Conservation (phyloP, 2,329 filamentous ascomycete species). For the Microascus cirrosus region DNA sequence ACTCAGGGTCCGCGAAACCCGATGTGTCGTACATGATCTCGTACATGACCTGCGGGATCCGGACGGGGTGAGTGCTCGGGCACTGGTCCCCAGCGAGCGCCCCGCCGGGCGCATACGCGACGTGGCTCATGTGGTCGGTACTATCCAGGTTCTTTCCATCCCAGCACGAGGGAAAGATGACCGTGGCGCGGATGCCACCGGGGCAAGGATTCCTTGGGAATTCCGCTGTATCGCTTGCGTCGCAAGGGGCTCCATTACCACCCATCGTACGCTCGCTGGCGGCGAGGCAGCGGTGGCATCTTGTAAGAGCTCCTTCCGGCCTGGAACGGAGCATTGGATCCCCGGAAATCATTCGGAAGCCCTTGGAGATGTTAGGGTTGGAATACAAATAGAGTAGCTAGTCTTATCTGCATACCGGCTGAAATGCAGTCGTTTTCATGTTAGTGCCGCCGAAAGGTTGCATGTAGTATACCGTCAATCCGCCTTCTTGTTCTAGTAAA, state of each 20-base stretch:
- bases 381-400: not conserved
- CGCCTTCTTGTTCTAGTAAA: slow-evolving; percentile 8
- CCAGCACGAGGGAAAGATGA: slow-evolving; percentile 19
- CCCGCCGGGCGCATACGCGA: slow-evolving; percentile 26
- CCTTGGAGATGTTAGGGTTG: slow-evolving; percentile 21
- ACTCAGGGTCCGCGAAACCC: too few relatives aligned
- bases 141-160: slow-evolving; percentile 31
- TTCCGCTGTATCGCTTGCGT: slow-evolving; percentile 16
- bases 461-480: slow-evolving; percentile 28
- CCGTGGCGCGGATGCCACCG: slow-evolving; percentile 29
- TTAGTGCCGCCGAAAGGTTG: slow-evolving; percentile 14
- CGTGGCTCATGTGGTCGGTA: slow-evolving; percentile 27
- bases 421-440: slow-evolving; percentile 10
- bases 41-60: slow-evolving; percentile 25
- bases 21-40: slow-evolving; percentile 7
- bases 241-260: slow-evolving; percentile 19
- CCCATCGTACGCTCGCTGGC: not conserved
- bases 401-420: slow-evolving; percentile 8
- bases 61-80: slow-evolving; percentile 23
- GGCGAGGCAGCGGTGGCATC: not conserved
- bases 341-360: not conserved
- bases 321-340: slow-evolving; percentile 26
- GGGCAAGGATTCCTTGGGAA: slow-evolving; percentile 24
- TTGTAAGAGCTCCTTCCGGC: slow-evolving; percentile 29
- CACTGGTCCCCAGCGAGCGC: slow-evolving; percentile 18